Evolutionary conservation across 139 green algal genomes (phyloP).

Genomic region (Coccomyxa sp.): DNA sequence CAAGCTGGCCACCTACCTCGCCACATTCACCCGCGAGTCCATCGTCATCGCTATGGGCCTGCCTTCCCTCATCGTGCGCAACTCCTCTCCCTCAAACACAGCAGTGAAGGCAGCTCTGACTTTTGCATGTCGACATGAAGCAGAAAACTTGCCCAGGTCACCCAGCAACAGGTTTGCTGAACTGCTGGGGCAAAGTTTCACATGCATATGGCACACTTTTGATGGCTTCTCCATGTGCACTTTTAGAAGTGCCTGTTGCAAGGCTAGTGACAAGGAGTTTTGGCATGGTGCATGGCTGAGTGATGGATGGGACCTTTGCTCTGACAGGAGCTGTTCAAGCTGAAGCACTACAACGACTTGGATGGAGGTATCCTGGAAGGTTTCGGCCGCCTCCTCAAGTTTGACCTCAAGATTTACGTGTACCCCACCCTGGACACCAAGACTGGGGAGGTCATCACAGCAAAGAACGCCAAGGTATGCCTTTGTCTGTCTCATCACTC

Average conservation of each 20-base stretch:
- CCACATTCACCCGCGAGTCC: constrained; percentile 30
- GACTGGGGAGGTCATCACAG: constrained; percentile 34
- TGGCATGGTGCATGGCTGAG: too few species aligned
- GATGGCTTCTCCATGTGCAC: too few species aligned
- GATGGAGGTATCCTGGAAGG: constrained; percentile 47
- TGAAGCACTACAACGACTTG: constrained; percentile 40
- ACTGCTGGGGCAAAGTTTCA: neutral
- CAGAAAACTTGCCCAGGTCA: too few species aligned
- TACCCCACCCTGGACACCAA: constrained; percentile 41
- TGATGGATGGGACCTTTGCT: neutral
- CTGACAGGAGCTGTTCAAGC: constrained; percentile 39
- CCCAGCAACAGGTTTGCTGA: neutral
- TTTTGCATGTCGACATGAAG: too few species aligned
- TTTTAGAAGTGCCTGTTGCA: too few species aligned
- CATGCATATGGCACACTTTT: too few species aligned
- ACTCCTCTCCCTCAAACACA: neutral
- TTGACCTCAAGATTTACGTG: constrained; percentile 43
- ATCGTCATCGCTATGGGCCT: constrained; percentile 44
- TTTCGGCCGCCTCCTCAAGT: constrained; percentile 47
- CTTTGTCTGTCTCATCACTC: neutral
- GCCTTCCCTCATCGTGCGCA: constrained; percentile 22
- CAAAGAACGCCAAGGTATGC: constrained; percentile 30
- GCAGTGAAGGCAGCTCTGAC: too few species aligned
- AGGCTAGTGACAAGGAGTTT: too few species aligned
- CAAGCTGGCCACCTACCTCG: constrained; percentile 39